phyloP scores from a whole-genome alignment of 192 early-diverging fungal species.

The Gigaspora rosea region DNA sequence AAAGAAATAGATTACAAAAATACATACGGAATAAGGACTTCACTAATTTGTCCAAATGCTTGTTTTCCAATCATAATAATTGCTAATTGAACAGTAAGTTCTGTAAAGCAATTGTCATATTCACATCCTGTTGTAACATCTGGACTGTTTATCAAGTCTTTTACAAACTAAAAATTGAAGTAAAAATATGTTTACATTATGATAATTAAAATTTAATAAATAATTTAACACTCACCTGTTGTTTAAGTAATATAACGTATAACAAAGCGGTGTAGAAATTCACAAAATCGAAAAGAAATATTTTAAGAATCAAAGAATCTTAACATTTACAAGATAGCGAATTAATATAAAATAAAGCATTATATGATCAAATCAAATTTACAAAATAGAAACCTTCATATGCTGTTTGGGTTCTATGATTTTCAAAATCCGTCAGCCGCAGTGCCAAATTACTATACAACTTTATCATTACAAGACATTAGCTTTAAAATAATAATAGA shows the following conservation, averaged over 20 bases:
- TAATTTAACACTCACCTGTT: slow-evolving; percentile 27
- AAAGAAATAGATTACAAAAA: too few relatives aligned
- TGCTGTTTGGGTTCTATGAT: slow-evolving; percentile 43
- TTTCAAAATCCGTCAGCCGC: slow-evolving; percentile 49
- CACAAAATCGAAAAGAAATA: slow-evolving; percentile 61
- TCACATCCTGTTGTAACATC: slow-evolving; percentile 18
- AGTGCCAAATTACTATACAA: slow-evolving; percentile 37
- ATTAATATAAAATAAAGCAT: background rate
- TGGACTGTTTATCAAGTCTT: background rate
- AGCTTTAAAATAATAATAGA: too few relatives aligned
- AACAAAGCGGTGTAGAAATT: slow-evolving; percentile 65
- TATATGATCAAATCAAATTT: background rate
- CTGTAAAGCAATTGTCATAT: slow-evolving; percentile 46
- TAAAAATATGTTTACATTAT: background rate
- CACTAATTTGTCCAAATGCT: slow-evolving; percentile 45
- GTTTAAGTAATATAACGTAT: slow-evolving; percentile 61
- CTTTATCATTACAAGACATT: background rate
- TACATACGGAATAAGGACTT: slow-evolving; percentile 48
- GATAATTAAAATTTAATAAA: background rate
- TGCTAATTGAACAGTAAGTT: slow-evolving; percentile 59
- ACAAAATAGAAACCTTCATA: slow-evolving; percentile 45
- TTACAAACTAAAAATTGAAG: background rate
- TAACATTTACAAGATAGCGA: background rate
- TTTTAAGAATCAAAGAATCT: slow-evolving; percentile 59
- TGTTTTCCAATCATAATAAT: slow-evolving; percentile 62